Evolutionary conservation across 2,329 filamentous ascomycete species (phyloP), one percentile per base, ranked within the genome.

Genomic region (Emydomyces testavorans): DNA sequence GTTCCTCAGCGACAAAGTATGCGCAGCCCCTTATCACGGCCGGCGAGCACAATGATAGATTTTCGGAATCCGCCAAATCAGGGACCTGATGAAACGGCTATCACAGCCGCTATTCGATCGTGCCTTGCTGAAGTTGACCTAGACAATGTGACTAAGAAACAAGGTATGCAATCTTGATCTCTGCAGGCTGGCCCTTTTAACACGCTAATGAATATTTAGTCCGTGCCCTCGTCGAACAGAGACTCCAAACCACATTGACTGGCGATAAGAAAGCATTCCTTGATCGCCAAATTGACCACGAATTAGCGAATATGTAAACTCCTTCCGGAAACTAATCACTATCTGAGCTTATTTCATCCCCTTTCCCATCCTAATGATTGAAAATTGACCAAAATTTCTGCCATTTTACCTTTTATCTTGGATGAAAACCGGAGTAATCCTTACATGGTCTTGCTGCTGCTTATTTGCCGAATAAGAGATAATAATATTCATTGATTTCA

Each of bases 91-190:
- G 89, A 96, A 58, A 72, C 71, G 38, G 76, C 79, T 52, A 95
- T 98, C 54, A 75, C 86, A 15, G 85, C 93, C 52, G 84, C 85
- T 1, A 90, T 96, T 53, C 83, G 87, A 59, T 72, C 76, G 43
- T 92, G 92, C 57, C 72, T 98, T 53, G 70, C 75, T 13, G 90
- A 95, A 60, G 88, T 95, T 0, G 90, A 98, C 65, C 74, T 98
- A 35, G 92, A 98, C 64, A 90, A 78, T n/a, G 86, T 96, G 40
- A 98, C 92, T 5, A 98, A 96, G 80, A 98, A 98, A 72, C 90
- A 96, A 70, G 70, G 79, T 63, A 71, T 71, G 65, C 62, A 37
- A 8, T 36, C 18, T 8, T 20, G 20, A 23, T 21, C 3, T 18
- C 24, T 1, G 8, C 16, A 24, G 13, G 6, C 10, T 40, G 6